Evolutionary conservation across 2,329 filamentous ascomycete genomes (phyloP).

Genomic region (Capronia coronata): DNA sequence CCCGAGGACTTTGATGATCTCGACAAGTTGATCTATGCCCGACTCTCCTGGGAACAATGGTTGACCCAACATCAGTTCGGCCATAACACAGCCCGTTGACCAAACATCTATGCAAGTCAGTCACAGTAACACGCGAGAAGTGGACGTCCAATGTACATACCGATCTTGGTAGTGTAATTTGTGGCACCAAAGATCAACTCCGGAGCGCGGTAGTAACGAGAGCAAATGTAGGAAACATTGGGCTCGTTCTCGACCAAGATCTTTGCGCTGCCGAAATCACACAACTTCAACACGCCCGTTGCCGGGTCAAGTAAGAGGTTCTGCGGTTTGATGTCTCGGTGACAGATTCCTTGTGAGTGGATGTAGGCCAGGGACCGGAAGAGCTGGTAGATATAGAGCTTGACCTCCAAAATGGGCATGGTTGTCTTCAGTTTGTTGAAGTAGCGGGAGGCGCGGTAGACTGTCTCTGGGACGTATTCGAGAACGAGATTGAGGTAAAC

Average conservation of each 20-base stretch:
- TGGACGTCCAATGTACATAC: conserved; percentile 50
- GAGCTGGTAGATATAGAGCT: conserved; percentile 98
- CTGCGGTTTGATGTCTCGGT: conserved; percentile 98
- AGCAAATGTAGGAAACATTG: conserved; percentile 99
- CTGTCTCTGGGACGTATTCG: conserved; percentile 96
- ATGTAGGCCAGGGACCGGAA: conserved; percentile 98
- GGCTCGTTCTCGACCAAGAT: conserved; percentile 98
- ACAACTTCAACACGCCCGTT: conserved; percentile 89
- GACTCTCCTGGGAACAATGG: conserved; percentile 97
- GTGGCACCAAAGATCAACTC: conserved; percentile 98
- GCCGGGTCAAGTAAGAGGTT: conserved; percentile 89
- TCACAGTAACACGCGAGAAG: conserved; percentile 5
- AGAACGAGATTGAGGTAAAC: conserved; percentile 98
- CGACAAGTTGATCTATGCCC: conserved; percentile 94
- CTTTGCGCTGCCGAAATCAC: conserved; percentile 98
- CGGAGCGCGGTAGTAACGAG: conserved; percentile 93
- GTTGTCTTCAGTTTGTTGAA: conserved; percentile 99
- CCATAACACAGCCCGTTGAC: conserved; percentile 99
- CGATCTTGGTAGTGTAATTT: conserved; percentile 99
- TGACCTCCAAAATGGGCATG: conserved; percentile 97
- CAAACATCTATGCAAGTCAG: conserved; percentile 69
- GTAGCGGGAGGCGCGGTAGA: conserved; percentile 94
- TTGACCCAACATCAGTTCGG: conserved; percentile 96
- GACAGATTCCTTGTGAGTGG: conserved; percentile 97
- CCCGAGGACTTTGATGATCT: conserved; percentile 98